phyloP scores from a whole-genome alignment of 768 basidiomycete species.

The Rhodotorula babjevae region DNA sequence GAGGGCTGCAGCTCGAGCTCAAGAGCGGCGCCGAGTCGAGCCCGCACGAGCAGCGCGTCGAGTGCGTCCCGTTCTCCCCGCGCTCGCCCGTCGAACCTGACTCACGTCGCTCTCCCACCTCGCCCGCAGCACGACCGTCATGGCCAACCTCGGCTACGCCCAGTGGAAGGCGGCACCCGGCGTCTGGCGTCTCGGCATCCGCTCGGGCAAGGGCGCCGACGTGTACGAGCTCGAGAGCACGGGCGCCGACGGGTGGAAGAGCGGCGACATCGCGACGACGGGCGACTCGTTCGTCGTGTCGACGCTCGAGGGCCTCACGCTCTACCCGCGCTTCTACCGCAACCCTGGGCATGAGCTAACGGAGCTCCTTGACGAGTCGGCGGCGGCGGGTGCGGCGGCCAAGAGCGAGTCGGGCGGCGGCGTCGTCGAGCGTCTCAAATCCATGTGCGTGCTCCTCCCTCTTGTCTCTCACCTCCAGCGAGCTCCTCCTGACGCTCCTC shows the following conservation, averaged over 20 bases:
- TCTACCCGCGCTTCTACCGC: conserved; percentile 73
- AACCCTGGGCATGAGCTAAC: conserved; percentile 69
- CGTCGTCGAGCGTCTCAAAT: conserved; percentile 50
- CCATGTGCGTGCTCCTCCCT: conserved; percentile 48
- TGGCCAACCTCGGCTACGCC: conserved; percentile 90
- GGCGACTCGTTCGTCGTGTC: conserved; percentile 70
- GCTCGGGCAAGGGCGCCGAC: conserved; percentile 71
- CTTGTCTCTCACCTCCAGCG: conserved; percentile 11
- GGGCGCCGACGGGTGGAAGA: conserved; percentile 84
- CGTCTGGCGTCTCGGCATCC: conserved; percentile 73
- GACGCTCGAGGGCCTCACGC: conserved; percentile 81
- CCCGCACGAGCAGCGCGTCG: conserved; percentile 1
- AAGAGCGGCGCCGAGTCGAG: conserved; percentile 47
- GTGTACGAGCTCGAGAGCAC: conserved; percentile 78
- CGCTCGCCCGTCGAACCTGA: not conserved
- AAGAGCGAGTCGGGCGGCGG: not conserved
- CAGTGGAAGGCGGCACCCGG: conserved; percentile 94
- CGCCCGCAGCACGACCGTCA: conserved; percentile 66
- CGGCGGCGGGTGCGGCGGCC: not conserved
- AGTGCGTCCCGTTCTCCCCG: not conserved
- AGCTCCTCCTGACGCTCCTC: not conserved
- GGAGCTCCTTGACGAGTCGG: conserved; percentile 65
- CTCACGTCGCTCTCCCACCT: not conserved
- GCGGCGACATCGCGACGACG: conserved; percentile 61
- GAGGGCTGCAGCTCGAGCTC: conserved; percentile 86